A percentile compares a stretch with the other conserved stretches of the same genome.
Conservation (phyloP, 352 stramenopile genomes). For the Thalassiosira exigua region DNA sequence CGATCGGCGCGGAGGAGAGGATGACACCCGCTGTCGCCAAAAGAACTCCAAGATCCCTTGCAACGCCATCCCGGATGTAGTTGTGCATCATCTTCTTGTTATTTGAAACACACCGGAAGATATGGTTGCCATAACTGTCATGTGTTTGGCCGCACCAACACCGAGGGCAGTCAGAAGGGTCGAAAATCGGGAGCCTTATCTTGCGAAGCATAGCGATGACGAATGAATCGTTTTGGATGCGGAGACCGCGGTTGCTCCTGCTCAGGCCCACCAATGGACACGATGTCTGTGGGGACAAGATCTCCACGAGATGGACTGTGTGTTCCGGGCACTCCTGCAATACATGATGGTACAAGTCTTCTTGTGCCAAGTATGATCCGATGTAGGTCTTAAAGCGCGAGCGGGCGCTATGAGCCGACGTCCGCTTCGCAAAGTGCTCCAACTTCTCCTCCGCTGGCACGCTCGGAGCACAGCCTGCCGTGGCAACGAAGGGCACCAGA, state of each 20-base stretch:
- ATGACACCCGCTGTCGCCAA: too few relatives aligned
- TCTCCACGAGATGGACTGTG: neutral
- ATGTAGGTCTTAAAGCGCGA: neutral
- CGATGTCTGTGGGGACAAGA: constrained; percentile 16
- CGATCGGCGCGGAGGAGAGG: too few relatives aligned
- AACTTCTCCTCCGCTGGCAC: neutral
- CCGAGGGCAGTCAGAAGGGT: too few relatives aligned
- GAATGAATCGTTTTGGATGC: constrained; percentile 9
- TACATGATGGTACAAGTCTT: neutral
- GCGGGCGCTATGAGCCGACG: neutral
- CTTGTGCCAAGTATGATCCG: neutral
- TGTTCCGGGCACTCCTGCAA: neutral
- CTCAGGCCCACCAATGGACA: constrained; percentile 28
- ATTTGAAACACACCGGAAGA: too few relatives aligned
- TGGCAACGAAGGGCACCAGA: neutral
- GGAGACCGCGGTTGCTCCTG: neutral
- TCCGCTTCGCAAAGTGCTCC: neutral
- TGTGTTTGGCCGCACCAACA: too few relatives aligned
- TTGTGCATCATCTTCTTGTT: too few relatives aligned
- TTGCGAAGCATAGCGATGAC: too few relatives aligned
- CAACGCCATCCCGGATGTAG: too few relatives aligned
- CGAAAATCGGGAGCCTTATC: too few relatives aligned
- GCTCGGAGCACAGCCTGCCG: neutral
- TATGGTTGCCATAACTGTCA: too few relatives aligned
- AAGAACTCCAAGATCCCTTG: too few relatives aligned